phyloP scores from a whole-genome alignment of 371 early-diverging fungal genomes.

The Syncephalastrum monosporum region DNA sequence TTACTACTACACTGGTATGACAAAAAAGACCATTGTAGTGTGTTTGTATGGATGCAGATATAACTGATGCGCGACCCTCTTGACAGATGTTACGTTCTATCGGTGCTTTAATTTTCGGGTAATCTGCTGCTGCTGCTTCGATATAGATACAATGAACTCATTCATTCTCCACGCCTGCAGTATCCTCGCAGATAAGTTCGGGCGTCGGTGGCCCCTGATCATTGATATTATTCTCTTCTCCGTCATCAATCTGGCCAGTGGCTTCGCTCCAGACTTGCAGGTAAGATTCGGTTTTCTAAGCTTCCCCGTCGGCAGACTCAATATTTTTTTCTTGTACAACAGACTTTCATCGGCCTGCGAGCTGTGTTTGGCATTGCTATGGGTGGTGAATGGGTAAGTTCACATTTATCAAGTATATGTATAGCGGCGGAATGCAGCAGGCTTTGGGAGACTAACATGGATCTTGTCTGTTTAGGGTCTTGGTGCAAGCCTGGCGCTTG shows the following conservation, averaged over 20 bases:
- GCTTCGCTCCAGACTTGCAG: slow-evolving; percentile 54
- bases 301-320: slow-evolving; percentile 17
- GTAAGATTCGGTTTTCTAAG: slow-evolving; percentile 50
- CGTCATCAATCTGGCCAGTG: slow-evolving; percentile 58
- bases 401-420: not conserved
- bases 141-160: not conserved
- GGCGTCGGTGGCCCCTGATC: slow-evolving; percentile 66
- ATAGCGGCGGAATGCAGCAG: not conserved
- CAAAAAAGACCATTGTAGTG: not conserved
- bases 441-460: not conserved
- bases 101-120: slow-evolving; percentile 68
- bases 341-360: slow-evolving; percentile 48
- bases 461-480: slow-evolving; percentile 39
- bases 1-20: slow-evolving; percentile 31
- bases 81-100: slow-evolving; percentile 58
- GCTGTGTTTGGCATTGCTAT: slow-evolving; percentile 71
- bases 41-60: not conserved
- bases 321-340: not conserved
- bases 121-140: not conserved
- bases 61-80: not conserved
- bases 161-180: slow-evolving; percentile 8
- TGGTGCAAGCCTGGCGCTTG: slow-evolving; percentile 65
- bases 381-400: slow-evolving; percentile 65
- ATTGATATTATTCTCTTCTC: slow-evolving; percentile 62
- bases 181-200: slow-evolving; percentile 58